phyloP scores from a whole-genome alignment of 225 moss, liverwort and hornwort species.

The Sphagnum tenellum region DNA sequence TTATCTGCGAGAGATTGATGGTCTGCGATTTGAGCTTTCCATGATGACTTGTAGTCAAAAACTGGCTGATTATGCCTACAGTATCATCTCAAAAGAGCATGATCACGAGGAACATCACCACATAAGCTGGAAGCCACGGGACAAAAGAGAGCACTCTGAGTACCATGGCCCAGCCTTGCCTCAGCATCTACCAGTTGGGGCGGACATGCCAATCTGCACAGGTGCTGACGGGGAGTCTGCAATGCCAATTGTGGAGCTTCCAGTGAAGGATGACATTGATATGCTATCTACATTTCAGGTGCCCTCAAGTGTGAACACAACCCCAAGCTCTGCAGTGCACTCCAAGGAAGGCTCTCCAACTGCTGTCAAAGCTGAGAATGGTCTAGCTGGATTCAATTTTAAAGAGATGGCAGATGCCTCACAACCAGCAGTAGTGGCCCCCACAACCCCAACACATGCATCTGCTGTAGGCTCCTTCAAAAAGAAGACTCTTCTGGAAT shows the following conservation, averaged over 20 bases:
- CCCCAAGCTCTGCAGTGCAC: constrained; percentile 46
- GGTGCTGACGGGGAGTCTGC: constrained; percentile 62
- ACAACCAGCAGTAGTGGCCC: constrained; percentile 13
- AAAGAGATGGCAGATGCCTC: constrained; percentile 29
- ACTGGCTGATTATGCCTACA: constrained; percentile 62
- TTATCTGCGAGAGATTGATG: constrained; percentile 71
- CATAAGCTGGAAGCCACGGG: constrained; percentile 62
- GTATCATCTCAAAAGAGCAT: constrained; percentile 58
- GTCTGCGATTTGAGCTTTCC: constrained; percentile 69
- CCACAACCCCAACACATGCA: constrained; percentile 33
- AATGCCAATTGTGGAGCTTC: constrained; percentile 68
- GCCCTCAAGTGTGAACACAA: constrained; percentile 37
- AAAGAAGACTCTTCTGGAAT: constrained; percentile 54
- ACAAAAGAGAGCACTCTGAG: constrained; percentile 40
- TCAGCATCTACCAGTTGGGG: constrained; percentile 64
- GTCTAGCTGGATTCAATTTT: constrained; percentile 10
- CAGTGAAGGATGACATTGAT: constrained; percentile 53
- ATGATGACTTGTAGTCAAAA: constrained; percentile 76
- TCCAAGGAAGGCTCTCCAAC: constrained; percentile 58
- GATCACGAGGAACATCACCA: constrained; percentile 78
- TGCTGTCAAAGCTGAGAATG: constrained; percentile 31
- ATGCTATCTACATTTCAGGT: constrained; percentile 47
- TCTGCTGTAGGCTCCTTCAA: constrained; percentile 41
- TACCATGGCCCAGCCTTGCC: constrained; percentile 62
- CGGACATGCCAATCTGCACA: constrained; percentile 63